Evolutionary conservation across 371 early-diverging fungal species (phyloP).

Genomic region (Thermomucor indicae-seudaticae): DNA sequence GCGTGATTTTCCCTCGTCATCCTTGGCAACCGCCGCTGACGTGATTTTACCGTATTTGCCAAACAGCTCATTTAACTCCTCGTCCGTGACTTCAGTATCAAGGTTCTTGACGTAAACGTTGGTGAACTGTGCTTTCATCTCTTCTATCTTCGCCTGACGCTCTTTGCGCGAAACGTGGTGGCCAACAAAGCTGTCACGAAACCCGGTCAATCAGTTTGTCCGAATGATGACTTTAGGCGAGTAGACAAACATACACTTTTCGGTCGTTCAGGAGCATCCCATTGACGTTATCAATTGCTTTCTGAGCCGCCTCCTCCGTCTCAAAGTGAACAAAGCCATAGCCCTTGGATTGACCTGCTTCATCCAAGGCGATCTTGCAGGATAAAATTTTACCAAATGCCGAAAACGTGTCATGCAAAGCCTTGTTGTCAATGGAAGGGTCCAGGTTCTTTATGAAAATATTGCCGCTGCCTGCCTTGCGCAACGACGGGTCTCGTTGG

Average conservation of each 20-base stretch:
- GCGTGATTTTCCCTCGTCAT: conserved; percentile 81
- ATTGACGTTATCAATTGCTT: conserved; percentile 97
- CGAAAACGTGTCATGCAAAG: conserved; percentile 98
- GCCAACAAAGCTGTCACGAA: conserved; percentile 68
- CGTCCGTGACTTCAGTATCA: conserved; percentile 78
- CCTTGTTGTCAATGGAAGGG: conserved; percentile 93
- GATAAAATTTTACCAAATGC: conserved; percentile 98
- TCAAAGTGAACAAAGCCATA: conserved; percentile 99
- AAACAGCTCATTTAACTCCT: conserved; percentile 84
- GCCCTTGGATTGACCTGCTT: conserved; percentile 89
- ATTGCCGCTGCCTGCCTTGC: conserved; percentile 94
- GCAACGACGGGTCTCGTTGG: conserved; percentile 96
- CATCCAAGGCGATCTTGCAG: conserved; percentile 95
- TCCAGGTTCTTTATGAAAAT: conserved; percentile 99
- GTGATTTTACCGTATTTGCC: conserved; percentile 82
- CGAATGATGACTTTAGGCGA: background rate
- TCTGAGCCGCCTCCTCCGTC: conserved; percentile 90
- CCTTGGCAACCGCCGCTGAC: conserved; percentile 72
- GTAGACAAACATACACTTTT: conserved; percentile 60
- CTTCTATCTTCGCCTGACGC: conserved; percentile 91
- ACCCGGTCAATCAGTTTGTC: background rate
- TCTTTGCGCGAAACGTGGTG: conserved; percentile 92
- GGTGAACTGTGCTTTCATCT: conserved; percentile 89
- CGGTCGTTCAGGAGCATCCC: conserved; percentile 98
- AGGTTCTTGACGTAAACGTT: conserved; percentile 99